These are phyloP conservation scores for Fusarium sp. DNA, from an alignment of 2,329 filamentous ascomycete species.

Conservation along the genomic window DNA sequence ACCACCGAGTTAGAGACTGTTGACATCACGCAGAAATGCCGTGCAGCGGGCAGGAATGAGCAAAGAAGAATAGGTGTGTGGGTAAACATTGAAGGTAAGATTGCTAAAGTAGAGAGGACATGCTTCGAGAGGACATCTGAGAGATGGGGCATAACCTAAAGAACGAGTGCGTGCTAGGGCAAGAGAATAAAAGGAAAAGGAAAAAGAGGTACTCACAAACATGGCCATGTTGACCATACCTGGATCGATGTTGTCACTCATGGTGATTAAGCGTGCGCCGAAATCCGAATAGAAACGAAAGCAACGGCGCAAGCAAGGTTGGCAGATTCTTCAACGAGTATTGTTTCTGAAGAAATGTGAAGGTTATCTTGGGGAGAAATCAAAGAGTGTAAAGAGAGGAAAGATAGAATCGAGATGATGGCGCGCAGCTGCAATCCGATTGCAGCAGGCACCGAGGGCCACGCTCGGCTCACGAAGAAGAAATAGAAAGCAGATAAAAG, in stretches of 20 bases:
- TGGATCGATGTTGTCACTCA: constrained; percentile 30
- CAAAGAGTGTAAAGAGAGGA: neutral
- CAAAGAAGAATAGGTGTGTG: neutral
- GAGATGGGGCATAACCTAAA: no score
- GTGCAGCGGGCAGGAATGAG: neutral
- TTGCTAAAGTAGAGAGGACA: no score
- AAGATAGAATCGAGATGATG: neutral
- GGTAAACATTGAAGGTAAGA: neutral
- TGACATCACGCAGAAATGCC: neutral
- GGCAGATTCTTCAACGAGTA: no score
- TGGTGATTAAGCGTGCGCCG: constrained; percentile 1
- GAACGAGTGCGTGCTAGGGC: neutral
- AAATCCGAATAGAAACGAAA: no score
- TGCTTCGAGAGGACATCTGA: neutral
- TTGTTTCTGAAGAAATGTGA: neutral
- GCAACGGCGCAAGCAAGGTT: no score
- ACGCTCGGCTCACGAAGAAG: neutral
- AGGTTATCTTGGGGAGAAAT: neutral
- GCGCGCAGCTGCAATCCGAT: neutral
- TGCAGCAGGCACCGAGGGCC: neutral
- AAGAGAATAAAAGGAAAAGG: no score
- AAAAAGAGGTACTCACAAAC: constrained; percentile 32
- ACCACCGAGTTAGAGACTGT: neutral
- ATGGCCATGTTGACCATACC: constrained; percentile 6
- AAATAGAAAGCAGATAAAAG: neutral